phyloP scores from a whole-genome alignment of 805 yeast species.

The Candida suzukii region DNA sequence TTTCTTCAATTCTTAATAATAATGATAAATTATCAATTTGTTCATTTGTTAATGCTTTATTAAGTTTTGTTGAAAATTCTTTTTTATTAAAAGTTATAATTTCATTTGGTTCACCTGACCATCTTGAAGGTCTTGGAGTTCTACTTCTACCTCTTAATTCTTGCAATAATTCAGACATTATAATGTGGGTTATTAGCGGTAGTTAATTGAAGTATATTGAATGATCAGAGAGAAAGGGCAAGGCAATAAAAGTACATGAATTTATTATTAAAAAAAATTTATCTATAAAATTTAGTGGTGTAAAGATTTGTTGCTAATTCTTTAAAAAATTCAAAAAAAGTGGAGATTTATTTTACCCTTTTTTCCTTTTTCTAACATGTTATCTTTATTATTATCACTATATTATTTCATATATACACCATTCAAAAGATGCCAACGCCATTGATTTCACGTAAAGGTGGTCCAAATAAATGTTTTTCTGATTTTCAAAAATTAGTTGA shows the following conservation, averaged over 20 bases:
- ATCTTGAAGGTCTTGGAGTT: not conserved
- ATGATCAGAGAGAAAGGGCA: too few species aligned
- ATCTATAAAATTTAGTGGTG: too few species aligned
- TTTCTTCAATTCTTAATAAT: constrained; percentile 71
- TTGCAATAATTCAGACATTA: not conserved
- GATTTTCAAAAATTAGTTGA: constrained; percentile 31
- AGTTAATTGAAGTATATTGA: too few species aligned
- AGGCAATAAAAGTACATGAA: too few species aligned
- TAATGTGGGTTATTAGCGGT: not conserved
- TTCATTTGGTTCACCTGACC: not conserved
- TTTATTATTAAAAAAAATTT: too few species aligned
- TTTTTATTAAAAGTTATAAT: constrained; percentile 1
- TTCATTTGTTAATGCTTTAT: constrained; percentile 51
- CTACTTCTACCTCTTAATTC: not conserved
- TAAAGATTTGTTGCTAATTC: too few species aligned
- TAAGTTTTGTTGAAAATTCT: constrained; percentile 10
- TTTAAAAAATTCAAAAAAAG: too few species aligned
- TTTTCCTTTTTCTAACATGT: too few species aligned
- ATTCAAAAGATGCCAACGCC: not conserved
- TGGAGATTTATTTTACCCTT: too few species aligned
- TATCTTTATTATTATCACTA: too few species aligned
- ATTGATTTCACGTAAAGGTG: constrained; percentile 19
- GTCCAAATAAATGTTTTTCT: constrained; percentile 31
- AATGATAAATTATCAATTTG: constrained; percentile 72
- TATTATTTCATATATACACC: too few species aligned